phyloP scores from a whole-genome alignment of 805 yeast species.

The Metschnikowia kunwiensis region DNA sequence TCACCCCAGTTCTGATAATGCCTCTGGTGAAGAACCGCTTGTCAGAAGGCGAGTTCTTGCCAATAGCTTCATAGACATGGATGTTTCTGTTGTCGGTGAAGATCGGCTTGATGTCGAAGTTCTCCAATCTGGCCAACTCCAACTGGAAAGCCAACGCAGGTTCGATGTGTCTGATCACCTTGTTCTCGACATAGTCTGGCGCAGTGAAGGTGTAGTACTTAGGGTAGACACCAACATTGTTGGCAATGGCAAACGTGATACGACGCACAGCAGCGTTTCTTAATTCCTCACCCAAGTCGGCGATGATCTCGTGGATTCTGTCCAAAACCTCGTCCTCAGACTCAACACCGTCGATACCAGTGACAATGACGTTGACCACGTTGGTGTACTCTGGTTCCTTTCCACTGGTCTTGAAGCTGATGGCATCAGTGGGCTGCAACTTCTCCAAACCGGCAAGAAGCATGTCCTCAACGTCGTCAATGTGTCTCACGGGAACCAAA shows the following conservation, averaged over 20 bases:
- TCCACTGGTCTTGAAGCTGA: constrained; percentile 33
- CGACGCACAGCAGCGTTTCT: constrained; percentile 78
- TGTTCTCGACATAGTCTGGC: constrained; percentile 80
- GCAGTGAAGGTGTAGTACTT: constrained; percentile 94
- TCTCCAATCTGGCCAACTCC: constrained; percentile 89
- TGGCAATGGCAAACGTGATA: constrained; percentile 85
- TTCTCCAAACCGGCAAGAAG: constrained; percentile 70
- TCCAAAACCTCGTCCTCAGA: constrained; percentile 65
- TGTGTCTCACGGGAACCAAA: constrained; percentile 71
- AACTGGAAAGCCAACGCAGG: constrained; percentile 98
- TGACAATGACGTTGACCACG: constrained; percentile 77
- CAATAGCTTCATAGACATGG: constrained; percentile 95
- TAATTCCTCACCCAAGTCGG: constrained; percentile 68
- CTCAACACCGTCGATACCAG: constrained; percentile 68
- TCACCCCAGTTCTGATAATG: constrained; percentile 92
- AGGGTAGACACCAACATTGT: constrained; percentile 83
- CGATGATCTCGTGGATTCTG: constrained; percentile 62
- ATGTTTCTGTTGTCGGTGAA: constrained; percentile 96
- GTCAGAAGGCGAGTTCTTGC: constrained; percentile 89
- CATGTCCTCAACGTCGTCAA: constrained; percentile 88
- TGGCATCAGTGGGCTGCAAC: constrained; percentile 50
- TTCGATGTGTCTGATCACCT: constrained; percentile 94
- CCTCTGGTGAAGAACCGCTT: constrained; percentile 97
- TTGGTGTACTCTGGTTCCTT: constrained; percentile 54
- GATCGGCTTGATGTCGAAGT: constrained; percentile 91